Evolutionary conservation across 441 rosid genomes (phyloP).

Genomic region (Populus trichocarpa): DNA sequence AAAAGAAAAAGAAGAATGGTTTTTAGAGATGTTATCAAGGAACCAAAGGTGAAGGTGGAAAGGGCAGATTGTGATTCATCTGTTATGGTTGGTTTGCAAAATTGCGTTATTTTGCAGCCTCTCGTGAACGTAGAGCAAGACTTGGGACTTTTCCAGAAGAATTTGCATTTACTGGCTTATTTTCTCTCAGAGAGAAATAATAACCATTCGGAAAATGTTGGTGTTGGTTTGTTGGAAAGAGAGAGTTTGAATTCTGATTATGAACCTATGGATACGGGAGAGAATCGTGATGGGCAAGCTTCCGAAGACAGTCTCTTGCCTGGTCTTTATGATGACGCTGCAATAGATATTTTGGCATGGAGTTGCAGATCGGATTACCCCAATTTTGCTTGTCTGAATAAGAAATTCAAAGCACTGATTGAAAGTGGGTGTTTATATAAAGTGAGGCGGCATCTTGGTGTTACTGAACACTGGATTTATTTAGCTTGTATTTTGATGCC

Average conservation of each 20-base stretch:
- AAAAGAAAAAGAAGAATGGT: conserved; percentile 18
- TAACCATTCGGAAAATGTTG: conserved; percentile 9
- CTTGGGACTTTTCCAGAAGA: conserved; percentile 10
- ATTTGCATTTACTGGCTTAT: conserved; percentile 17
- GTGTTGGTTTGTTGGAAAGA: conserved; percentile 17
- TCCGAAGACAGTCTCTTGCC: conserved; percentile 36
- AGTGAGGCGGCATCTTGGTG: conserved; percentile 51
- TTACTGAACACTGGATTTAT: conserved; percentile 61
- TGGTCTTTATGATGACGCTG: conserved; percentile 76
- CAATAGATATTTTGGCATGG: conserved; percentile 67
- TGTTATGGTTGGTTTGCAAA: conserved; percentile 11
- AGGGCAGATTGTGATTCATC: conserved; percentile 15
- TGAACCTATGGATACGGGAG: conserved; percentile 21
- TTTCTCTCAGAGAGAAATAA: conserved; percentile 22
- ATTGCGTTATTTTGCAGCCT: conserved; percentile 8
- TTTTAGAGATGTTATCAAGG: conserved; percentile 28
- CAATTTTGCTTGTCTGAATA: conserved; percentile 52
- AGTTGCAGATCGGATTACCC: conserved; percentile 57
- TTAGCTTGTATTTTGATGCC: conserved; percentile 74
- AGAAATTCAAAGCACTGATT: conserved; percentile 49
- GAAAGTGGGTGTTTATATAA: conserved; percentile 46
- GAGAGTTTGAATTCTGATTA: conserved; percentile 20
- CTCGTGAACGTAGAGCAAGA: conserved; percentile 4
- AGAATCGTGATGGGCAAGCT: conserved; percentile 20
- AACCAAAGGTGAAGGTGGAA: conserved; percentile 18